phyloP scores from a whole-genome alignment of 768 basidiomycete species.

The Glaciozyma martinii region DNA sequence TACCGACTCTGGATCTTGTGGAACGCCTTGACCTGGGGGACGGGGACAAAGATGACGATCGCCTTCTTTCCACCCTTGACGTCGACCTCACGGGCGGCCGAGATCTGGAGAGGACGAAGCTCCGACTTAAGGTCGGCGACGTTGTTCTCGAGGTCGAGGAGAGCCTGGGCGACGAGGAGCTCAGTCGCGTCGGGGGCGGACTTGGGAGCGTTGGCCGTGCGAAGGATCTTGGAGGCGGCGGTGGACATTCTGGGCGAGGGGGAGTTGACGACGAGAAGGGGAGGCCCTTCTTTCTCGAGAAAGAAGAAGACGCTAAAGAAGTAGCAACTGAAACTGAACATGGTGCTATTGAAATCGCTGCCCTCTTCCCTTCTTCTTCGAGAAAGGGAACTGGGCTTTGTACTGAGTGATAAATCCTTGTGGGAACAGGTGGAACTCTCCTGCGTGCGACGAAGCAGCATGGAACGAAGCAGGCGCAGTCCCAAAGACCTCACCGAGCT shows the following conservation, averaged over 20 bases:
- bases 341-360: no score
- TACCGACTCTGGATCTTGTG: conserved; percentile 95
- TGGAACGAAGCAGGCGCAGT: no score
- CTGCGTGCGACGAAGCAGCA: no score
- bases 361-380: no score
- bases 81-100: conserved; percentile 96
- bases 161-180: conserved; percentile 81
- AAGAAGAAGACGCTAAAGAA: no score
- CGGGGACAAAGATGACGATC: conserved; percentile 94
- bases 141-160: conserved; percentile 95
- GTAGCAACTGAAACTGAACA: no score
- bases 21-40: conserved; percentile 96
- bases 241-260: neutral
- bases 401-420: no score
- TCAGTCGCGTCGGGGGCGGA: conserved; percentile 86
- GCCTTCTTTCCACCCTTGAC: conserved; percentile 99
- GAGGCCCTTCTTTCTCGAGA: no score
- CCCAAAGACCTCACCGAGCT: no score
- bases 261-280: no score
- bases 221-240: conserved; percentile 63
- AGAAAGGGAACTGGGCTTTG: no score
- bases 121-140: conserved; percentile 97
- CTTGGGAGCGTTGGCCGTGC: conserved; percentile 89
- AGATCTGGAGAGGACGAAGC: conserved; percentile 91
- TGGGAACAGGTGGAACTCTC: no score